Evolutionary conservation across 768 basidiomycete genomes (phyloP).

Genomic region (Gymnopilus dilepis): DNA sequence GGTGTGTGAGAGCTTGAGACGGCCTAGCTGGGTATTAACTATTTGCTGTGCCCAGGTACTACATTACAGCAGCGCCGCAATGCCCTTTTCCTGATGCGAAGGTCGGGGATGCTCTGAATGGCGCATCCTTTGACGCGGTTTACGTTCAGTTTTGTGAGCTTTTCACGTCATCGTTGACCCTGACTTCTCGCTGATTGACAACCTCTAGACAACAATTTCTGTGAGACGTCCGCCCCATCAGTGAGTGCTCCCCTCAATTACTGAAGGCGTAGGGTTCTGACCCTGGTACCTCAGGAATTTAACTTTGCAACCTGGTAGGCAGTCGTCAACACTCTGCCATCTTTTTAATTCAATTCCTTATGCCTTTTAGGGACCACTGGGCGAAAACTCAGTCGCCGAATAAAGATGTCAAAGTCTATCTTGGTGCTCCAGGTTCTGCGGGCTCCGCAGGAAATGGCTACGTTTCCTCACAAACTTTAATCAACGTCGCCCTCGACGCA

Average conservation of each 20-base stretch:
- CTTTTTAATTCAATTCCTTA: background rate
- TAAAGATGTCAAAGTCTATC: conserved; percentile 60
- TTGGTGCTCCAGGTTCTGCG: conserved; percentile 60
- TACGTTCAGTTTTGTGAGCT: conserved; percentile 71
- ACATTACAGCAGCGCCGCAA: conserved; percentile 64
- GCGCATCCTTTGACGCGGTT: conserved; percentile 69
- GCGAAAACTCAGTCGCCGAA: conserved; percentile 64
- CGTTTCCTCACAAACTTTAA: conserved; percentile 49
- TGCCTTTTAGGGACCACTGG: conserved; percentile 56
- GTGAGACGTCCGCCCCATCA: conserved; percentile 45
- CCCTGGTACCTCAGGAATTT: conserved; percentile 42
- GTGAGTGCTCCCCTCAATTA: conserved; percentile 29
- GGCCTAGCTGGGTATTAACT: background rate
- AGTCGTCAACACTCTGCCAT: background rate
- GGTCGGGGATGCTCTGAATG: conserved; percentile 62
- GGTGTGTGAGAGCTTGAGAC: conserved; percentile 32
- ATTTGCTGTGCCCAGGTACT: conserved; percentile 49
- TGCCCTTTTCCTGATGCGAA: conserved; percentile 75
- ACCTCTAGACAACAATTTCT: conserved; percentile 59
- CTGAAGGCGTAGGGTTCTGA: conserved; percentile 7
- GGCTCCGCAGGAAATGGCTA: conserved; percentile 60
- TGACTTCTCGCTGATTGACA: conserved; percentile 8
- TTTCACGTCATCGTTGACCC: conserved; percentile 3
- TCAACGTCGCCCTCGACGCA: conserved; percentile 46
- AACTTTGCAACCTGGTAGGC: conserved; percentile 54